phyloP scores from a whole-genome alignment of 108 stramenopile species.

The Nitzschia sp. region DNA sequence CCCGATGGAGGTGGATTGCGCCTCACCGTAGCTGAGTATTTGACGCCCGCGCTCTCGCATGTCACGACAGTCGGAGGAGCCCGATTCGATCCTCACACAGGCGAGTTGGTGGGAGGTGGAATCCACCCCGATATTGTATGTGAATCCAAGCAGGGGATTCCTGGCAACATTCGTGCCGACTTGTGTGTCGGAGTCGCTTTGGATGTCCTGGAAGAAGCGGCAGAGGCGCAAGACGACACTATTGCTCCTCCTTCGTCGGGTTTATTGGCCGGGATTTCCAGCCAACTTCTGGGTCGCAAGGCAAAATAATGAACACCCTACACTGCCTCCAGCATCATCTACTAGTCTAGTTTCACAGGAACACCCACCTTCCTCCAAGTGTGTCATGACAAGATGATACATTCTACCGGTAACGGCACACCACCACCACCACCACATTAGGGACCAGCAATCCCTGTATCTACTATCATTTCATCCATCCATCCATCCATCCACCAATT shows the following conservation, averaged over 20 bases:
- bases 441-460: too few species aligned
- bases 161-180: constrained; percentile 73
- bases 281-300: neutral
- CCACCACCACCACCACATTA: too few species aligned
- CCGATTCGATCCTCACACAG: constrained; percentile 38
- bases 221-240: neutral
- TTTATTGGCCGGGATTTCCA: neutral
- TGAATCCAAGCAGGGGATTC: constrained; percentile 74
- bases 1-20: constrained; percentile 85
- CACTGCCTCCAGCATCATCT: too few species aligned
- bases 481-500: too few species aligned
- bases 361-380: too few species aligned
- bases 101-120: constrained; percentile 55
- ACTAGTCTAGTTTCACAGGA: too few species aligned
- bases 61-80: constrained; percentile 76
- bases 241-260: neutral
- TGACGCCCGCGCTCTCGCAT: constrained; percentile 75
- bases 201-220: constrained; percentile 64
- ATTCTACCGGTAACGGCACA: too few species aligned
- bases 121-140: constrained; percentile 70
- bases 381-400: too few species aligned
- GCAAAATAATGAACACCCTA: too few species aligned
- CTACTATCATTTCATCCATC: too few species aligned
- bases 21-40: constrained; percentile 83
- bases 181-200: constrained; percentile 78